A percentile compares a stretch with the other conserved stretches of the same genome.
These are phyloP conservation scores for Leptographium lundbergii DNA, from an alignment of 2,329 filamentous ascomycete species.

Conservation along the genomic window DNA sequence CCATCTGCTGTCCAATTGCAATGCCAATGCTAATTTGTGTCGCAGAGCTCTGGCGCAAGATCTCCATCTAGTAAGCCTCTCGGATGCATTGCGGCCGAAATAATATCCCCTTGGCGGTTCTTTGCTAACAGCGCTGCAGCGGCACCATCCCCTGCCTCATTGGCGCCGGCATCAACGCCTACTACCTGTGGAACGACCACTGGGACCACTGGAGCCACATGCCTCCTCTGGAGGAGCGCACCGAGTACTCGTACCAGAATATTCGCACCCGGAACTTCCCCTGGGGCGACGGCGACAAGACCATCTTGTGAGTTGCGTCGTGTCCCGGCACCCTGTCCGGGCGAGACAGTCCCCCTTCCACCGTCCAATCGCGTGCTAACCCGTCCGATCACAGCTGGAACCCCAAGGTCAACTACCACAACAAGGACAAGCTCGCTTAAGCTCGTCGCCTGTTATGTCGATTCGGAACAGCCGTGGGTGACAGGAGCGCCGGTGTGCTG, in stretches of 20 bases:
- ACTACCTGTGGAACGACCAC: conserved; percentile 85
- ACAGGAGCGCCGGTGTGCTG: not conserved
- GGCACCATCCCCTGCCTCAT: conserved; percentile 61
- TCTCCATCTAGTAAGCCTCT: conserved; percentile 79
- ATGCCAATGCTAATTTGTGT: conserved; percentile 6
- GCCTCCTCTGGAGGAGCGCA: conserved; percentile 76
- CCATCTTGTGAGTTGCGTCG: conserved; percentile 13
- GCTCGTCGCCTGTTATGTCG: not conserved
- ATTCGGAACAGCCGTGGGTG: not conserved
- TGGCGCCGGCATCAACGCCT: conserved; percentile 69
- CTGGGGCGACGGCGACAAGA: conserved; percentile 93
- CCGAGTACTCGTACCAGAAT: conserved; percentile 96
- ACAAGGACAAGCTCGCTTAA: conserved; percentile 62
- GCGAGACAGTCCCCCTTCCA: not conserved
- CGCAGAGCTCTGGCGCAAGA: conserved; percentile 85
- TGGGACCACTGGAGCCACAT: conserved; percentile 91
- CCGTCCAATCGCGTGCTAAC: not conserved
- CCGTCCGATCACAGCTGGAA: conserved; percentile 62
- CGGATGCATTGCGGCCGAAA: too few relatives aligned
- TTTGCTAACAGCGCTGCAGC: conserved; percentile 30
- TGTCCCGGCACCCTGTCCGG: not conserved
- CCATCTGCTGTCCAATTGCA: not conserved
- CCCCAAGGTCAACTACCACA: conserved; percentile 89
- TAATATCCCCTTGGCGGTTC: not conserved
- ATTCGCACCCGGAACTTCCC: conserved; percentile 91